Evolutionary conservation across 306 rosid species (phyloP).

Genomic region (Cucurbita moschata): DNA sequence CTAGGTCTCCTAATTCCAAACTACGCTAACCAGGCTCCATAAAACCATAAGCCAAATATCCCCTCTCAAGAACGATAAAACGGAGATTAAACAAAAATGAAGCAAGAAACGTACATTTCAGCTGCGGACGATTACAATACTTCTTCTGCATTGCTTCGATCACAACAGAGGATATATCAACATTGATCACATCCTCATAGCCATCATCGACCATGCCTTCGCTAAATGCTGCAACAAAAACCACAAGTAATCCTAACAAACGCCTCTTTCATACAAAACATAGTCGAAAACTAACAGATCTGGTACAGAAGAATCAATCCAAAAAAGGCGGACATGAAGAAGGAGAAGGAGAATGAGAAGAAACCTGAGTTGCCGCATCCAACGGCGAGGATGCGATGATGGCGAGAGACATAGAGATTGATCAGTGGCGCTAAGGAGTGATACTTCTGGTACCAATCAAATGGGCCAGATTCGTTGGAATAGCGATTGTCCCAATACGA

Average conservation of each 20-base stretch:
- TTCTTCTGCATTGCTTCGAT: constrained; percentile 61
- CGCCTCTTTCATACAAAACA: neutral
- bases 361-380: constrained; percentile 80
- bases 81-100: neutral
- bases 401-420: constrained; percentile 41
- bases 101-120: constrained; percentile 34
- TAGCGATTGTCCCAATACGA: constrained; percentile 89
- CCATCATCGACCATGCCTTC: constrained; percentile 74
- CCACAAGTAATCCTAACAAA: neutral
- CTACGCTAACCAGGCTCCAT: neutral
- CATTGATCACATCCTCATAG: constrained; percentile 47
- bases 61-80: neutral
- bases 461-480: constrained; percentile 48
- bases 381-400: constrained; percentile 37
- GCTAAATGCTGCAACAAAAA: constrained; percentile 39
- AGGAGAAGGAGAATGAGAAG: neutral
- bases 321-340: neutral
- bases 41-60: neutral
- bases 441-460: constrained; percentile 89
- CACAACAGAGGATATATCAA: constrained; percentile 68
- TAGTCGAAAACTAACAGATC: neutral
- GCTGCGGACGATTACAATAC: constrained; percentile 30
- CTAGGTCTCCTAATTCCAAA: neutral
- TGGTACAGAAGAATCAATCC: neutral
- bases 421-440: constrained; percentile 53